These are phyloP conservation scores for Lagerstroemia speciosa DNA, from an alignment of 345 rosid species.

Conservation along the genomic window DNA sequence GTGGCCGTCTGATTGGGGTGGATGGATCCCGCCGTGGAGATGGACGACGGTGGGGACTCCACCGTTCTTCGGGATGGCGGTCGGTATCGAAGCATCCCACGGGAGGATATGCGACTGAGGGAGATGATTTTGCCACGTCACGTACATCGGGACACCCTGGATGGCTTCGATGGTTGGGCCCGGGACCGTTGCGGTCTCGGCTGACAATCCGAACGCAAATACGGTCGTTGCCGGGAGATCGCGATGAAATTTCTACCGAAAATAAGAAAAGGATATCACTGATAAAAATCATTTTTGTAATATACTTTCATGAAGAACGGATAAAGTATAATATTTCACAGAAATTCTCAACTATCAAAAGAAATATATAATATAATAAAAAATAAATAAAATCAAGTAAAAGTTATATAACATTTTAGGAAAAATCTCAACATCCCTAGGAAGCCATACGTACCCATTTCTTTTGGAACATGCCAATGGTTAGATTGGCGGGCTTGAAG, in stretches of 20 bases:
- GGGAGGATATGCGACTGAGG: constrained; percentile 18
- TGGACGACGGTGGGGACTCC: constrained; percentile 22
- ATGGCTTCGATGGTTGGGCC: constrained; percentile 19
- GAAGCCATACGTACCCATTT: constrained; percentile 11
- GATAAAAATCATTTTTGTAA: no score
- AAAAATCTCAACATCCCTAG: no score
- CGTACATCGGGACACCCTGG: neutral
- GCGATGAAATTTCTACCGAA: constrained; percentile 15
- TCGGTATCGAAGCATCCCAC: constrained; percentile 16
- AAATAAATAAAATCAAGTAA: no score
- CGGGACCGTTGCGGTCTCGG: constrained; percentile 11
- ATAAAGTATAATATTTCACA: no score
- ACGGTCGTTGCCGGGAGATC: constrained; percentile 13
- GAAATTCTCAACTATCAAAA: no score
- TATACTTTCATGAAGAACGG: no score
- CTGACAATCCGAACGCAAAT: constrained; percentile 16
- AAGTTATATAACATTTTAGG: no score
- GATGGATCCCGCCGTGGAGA: constrained; percentile 15
- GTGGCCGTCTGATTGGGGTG: constrained; percentile 11
- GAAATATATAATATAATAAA: no score
- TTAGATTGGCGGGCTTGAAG: constrained; percentile 1
- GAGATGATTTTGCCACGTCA: constrained; percentile 17
- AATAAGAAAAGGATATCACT: no score
- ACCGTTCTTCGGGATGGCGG: constrained; percentile 9
- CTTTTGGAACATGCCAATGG: constrained; percentile 15